Percentiles rank a stretch among this genome's conserved stretches.
Evolutionary conservation across 2,329 filamentous ascomycete genomes (phyloP).

Genomic region (Hypoxylon rubiginosum): DNA sequence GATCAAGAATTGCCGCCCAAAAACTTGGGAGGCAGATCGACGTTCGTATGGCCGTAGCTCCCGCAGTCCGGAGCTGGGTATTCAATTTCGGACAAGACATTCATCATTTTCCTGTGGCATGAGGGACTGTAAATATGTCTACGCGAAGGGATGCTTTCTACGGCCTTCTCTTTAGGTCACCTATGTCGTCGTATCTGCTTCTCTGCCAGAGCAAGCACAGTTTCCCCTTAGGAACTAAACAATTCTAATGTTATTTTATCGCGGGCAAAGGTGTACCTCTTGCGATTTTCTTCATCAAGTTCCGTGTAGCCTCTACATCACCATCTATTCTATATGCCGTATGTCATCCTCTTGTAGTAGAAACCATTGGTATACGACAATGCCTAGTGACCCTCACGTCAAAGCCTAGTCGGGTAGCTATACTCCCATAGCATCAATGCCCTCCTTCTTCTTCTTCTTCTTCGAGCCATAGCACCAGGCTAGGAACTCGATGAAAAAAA

Average conservation of each 20-base stretch:
- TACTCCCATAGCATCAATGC: too few relatives aligned
- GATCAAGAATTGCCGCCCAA: not conserved
- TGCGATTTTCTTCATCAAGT: not conserved
- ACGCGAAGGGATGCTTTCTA: not conserved
- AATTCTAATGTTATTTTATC: too few relatives aligned
- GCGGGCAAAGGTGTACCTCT: too few relatives aligned
- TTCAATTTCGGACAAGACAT: too few relatives aligned
- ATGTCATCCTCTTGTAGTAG: not conserved
- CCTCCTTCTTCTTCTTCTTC: not conserved
- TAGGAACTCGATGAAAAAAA: not conserved
- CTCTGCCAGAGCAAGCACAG: not conserved
- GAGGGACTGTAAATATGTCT: not conserved
- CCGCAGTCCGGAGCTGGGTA: not conserved
- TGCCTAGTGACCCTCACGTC: too few relatives aligned
- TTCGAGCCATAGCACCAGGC: not conserved
- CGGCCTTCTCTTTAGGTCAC: not conserved
- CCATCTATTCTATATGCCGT: not conserved
- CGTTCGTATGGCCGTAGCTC: not conserved
- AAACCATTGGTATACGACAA: not conserved
- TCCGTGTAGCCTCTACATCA: not conserved
- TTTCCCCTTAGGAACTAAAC: not conserved
- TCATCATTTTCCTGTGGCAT: not conserved
- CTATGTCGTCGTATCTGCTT: not conserved
- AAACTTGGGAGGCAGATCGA: not conserved
- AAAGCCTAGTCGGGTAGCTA: too few relatives aligned